Evolutionary conservation across 345 rosid genomes (phyloP).

Genomic region (Pistacia integerrima): DNA sequence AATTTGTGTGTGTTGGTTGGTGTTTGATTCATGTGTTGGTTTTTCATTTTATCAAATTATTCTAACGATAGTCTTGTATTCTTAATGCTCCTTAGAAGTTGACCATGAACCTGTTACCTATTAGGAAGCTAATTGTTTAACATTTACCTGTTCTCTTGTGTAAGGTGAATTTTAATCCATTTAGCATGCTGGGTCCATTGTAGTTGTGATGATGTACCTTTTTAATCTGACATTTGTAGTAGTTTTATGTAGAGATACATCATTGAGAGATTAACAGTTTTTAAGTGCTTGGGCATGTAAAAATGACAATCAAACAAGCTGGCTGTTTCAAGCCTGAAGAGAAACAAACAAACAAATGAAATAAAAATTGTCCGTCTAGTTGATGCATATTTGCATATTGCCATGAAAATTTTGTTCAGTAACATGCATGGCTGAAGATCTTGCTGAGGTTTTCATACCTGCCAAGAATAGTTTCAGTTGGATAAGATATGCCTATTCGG

Average conservation of each 20-base stretch:
- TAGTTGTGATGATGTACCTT: not conserved
- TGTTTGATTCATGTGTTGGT: not conserved
- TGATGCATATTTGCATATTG: too few species aligned
- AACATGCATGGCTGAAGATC: not conserved
- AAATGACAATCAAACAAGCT: not conserved
- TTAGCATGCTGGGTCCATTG: not conserved
- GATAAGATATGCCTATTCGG: not conserved
- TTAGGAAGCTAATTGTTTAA: not conserved
- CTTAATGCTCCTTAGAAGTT: not conserved
- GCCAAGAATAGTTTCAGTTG: not conserved
- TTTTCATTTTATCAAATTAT: not conserved
- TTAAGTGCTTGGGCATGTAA: not conserved
- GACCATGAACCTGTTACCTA: not conserved
- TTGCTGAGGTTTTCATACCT: not conserved
- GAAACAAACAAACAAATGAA: not conserved
- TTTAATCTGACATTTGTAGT: not conserved
- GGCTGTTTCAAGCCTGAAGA: not conserved
- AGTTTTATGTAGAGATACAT: slow-evolving; percentile 1
- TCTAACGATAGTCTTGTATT: not conserved
- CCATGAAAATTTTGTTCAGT: not conserved
- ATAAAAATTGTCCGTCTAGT: not conserved
- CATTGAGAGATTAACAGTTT: not conserved
- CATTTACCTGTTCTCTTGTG: not conserved
- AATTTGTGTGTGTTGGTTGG: slow-evolving; percentile 3
- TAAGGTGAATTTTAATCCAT: not conserved